Evolutionary conservation across 106 monocot genomes (phyloP).

Genomic region (Triglochin maritima): DNA sequence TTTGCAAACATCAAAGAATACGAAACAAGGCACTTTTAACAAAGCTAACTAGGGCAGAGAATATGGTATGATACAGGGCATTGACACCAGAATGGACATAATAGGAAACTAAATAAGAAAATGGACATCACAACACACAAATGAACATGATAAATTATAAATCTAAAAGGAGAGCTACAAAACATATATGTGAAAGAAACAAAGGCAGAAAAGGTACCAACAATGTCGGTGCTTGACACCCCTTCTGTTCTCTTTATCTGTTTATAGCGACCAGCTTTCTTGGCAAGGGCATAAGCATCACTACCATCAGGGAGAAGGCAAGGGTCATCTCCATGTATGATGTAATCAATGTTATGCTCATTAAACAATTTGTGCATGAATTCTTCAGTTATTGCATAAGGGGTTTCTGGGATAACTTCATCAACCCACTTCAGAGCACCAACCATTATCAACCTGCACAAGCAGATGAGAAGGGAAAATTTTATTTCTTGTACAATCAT

Average conservation of each 20-base stretch:
- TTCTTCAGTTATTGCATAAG: slow-evolving; percentile 96
- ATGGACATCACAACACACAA: too few relatives aligned
- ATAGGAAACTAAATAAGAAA: too few relatives aligned
- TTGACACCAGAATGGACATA: too few relatives aligned
- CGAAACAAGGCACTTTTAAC: too few relatives aligned
- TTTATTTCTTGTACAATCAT: neutral
- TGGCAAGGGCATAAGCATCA: slow-evolving; percentile 98
- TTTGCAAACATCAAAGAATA: too few relatives aligned
- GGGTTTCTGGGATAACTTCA: slow-evolving; percentile 88
- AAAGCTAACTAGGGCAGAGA: too few relatives aligned
- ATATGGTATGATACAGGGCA: too few relatives aligned
- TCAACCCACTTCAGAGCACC: slow-evolving; percentile 93
- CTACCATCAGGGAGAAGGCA: slow-evolving; percentile 82
- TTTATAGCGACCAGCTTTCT: slow-evolving; percentile 74
- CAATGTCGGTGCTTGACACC: slow-evolving; percentile 90
- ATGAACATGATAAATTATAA: too few relatives aligned
- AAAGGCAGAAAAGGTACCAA: slow-evolving; percentile 42
- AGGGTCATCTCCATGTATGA: slow-evolving; percentile 81
- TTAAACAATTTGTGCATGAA: slow-evolving; percentile 84
- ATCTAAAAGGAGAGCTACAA: too few relatives aligned
- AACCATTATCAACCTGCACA: slow-evolving; percentile 84
- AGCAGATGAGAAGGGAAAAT: neutral
- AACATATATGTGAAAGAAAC: neutral
- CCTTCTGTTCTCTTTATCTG: slow-evolving; percentile 84
- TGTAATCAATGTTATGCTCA: slow-evolving; percentile 69